Evolutionary conservation across 257 asterid species (phyloP).

Genomic region (Penstemon newberryi): DNA sequence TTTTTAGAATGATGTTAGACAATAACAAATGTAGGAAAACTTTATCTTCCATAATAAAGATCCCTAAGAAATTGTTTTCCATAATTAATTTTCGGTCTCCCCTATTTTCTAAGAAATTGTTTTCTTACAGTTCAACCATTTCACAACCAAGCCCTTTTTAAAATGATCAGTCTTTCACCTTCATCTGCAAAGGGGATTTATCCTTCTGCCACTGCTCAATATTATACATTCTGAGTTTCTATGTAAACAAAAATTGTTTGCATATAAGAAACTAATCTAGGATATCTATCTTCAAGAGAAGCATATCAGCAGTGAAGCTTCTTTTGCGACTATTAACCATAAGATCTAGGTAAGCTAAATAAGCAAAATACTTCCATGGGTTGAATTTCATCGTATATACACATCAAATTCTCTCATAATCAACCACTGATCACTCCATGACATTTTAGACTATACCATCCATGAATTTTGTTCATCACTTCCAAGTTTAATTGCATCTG

Average conservation of each 20-base stretch:
- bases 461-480: conserved; percentile 4
- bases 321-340: neutral
- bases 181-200: neutral
- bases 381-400: neutral
- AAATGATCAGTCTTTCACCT: neutral
- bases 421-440: conserved; percentile 11
- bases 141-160: neutral
- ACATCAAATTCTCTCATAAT: neutral
- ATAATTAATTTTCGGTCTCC: too few relatives aligned
- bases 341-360: conserved; percentile 3
- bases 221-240: conserved; percentile 8
- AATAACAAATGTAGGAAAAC: too few relatives aligned
- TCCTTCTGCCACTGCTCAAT: neutral
- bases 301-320: neutral
- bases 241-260: neutral
- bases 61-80: too few relatives aligned
- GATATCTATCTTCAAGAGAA: neutral
- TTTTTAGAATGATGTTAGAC: too few relatives aligned
- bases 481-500: neutral
- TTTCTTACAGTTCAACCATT: neutral
- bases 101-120: too few relatives aligned
- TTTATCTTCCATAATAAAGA: too few relatives aligned
- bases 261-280: neutral
- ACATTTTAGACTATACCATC: conserved; percentile 4
- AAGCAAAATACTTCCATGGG: neutral